Base-by-base conservation (phyloP, 306 rosid genomes). In the Medicago ruthenica region DNA sequence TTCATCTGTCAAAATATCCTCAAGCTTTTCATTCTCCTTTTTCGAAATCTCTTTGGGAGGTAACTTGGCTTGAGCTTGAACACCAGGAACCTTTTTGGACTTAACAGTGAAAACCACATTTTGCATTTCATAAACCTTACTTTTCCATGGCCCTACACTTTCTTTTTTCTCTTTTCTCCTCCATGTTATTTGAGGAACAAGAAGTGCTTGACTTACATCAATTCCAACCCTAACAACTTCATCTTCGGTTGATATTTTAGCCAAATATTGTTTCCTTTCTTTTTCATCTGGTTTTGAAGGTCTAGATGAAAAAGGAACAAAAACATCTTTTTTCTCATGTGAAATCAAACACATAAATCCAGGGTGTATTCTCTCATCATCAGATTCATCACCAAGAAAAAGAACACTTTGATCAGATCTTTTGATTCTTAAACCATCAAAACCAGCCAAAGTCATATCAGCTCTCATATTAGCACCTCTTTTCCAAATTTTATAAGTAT, bases 401-500 rank as follows among this genome's bases (percentile, higher is more conserved):
- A 94, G 71, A 79, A 92, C 44, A 65, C 92, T 94, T 84, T 88
- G 97, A 80, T 94, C 94, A 0, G 97, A 82, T 31, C 97, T 91
- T 81, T 91, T 96, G 34, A 92, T 92, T 81, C 88, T 85, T 64
- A 94, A 88, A 39, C 98, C 98, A 86, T 95, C 98, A 58, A 95
- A 95, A 64, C 98, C 98, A 2, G 96, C 96, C 83, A 95, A 27
- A 27, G 97, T 95, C 97, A 95, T 90, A 69, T 95, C 98, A 41
- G 97, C 97, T 58, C 98, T 88, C 92, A 95, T 74, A 80, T 95
- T 92, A 12, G 89, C 96, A 69, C 98, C 98, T 81, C 73, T 85
- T 76, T 95, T 95, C 98, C 98, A 95, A 76, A 95, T 95, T 82
- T 84, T 90, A 72, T 89, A 95, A 45, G 98, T 95, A 65, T 95